These are phyloP conservation scores for Kodamaea kakaduensis DNA, from an alignment of 805 yeast genomes.

Conservation along the genomic window DNA sequence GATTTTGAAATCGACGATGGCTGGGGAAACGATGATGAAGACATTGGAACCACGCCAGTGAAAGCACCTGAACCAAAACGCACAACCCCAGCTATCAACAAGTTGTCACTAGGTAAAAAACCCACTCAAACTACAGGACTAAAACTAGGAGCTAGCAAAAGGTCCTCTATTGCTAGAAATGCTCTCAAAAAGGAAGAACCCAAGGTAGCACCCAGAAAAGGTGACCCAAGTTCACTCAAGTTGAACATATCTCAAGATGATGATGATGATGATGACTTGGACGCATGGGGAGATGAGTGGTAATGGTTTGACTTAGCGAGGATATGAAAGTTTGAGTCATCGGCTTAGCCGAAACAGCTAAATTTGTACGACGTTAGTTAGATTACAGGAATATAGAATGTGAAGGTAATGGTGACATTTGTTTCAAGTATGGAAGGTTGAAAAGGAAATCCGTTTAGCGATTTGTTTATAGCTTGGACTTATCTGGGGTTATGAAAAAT, in stretches of 20 bases:
- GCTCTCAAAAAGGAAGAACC: neutral
- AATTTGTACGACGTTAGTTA: too few relatives aligned
- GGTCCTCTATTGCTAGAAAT: too few relatives aligned
- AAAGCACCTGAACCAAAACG: too few relatives aligned
- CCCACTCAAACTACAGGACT: constrained; percentile 1
- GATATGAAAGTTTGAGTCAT: too few relatives aligned
- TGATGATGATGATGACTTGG: constrained; percentile 7
- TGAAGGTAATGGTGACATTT: too few relatives aligned
- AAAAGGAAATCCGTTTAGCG: too few relatives aligned
- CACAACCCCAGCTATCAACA: neutral
- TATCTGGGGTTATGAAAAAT: too few relatives aligned
- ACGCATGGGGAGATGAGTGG: constrained; percentile 10
- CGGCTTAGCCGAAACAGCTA: too few relatives aligned
- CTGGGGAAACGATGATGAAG: constrained; percentile 20
- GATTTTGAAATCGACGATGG: constrained; percentile 19
- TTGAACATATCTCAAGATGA: constrained; percentile 8
- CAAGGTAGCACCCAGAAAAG: constrained; percentile 3
- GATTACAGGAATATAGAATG: too few relatives aligned
- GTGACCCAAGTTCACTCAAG: constrained; percentile 2
- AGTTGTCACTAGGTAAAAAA: constrained; percentile 1
- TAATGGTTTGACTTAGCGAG: too few relatives aligned
- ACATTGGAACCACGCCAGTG: constrained; percentile 3
- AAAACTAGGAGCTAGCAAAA: constrained; percentile 3
- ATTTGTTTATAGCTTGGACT: too few relatives aligned
- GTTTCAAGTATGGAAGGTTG: too few relatives aligned